Evolutionary conservation across 495 filamentous ascomycete genomes (phyloP).

Genomic region (Podospora pseudocomata): DNA sequence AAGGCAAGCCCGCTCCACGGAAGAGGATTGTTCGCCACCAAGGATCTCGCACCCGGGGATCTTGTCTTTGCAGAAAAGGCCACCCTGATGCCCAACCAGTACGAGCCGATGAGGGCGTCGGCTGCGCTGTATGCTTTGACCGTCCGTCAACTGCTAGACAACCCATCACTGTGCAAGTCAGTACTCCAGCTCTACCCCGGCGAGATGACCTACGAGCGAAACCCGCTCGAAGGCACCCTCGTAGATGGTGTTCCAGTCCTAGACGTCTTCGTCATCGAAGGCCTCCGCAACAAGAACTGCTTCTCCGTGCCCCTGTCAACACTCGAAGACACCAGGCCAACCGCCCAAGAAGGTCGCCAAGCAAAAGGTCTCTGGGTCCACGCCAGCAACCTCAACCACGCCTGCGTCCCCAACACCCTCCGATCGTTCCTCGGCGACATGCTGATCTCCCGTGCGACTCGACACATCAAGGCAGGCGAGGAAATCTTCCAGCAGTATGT

Average conservation of each 20-base stretch:
- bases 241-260: conserved; percentile 49
- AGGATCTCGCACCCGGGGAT: conserved; percentile 47
- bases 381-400: conserved; percentile 56
- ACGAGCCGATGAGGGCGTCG: conserved; percentile 34
- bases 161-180: conserved; percentile 41
- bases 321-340: conserved; percentile 32
- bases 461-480: conserved; percentile 44
- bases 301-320: conserved; percentile 47
- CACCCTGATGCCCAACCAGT: conserved; percentile 39
- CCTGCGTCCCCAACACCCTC: conserved; percentile 49
- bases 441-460: conserved; percentile 49
- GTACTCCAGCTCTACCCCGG: conserved; percentile 48
- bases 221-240: conserved; percentile 31
- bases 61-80: conserved; percentile 55
- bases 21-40: conserved; percentile 49
- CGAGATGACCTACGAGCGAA: conserved; percentile 19
- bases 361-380: conserved; percentile 51
- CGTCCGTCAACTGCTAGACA: conserved; percentile 47
- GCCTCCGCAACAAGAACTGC: conserved; percentile 46
- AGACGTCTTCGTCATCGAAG: conserved; percentile 49
- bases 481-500: conserved; percentile 49
- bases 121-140: conserved; percentile 41
- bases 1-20: conserved; percentile 29
- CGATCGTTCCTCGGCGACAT: conserved; percentile 59
- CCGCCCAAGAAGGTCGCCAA: conserved; percentile 23